phyloP scores from a whole-genome alignment of 371 early-diverging fungal genomes.

The Aphelidium insulamus region DNA sequence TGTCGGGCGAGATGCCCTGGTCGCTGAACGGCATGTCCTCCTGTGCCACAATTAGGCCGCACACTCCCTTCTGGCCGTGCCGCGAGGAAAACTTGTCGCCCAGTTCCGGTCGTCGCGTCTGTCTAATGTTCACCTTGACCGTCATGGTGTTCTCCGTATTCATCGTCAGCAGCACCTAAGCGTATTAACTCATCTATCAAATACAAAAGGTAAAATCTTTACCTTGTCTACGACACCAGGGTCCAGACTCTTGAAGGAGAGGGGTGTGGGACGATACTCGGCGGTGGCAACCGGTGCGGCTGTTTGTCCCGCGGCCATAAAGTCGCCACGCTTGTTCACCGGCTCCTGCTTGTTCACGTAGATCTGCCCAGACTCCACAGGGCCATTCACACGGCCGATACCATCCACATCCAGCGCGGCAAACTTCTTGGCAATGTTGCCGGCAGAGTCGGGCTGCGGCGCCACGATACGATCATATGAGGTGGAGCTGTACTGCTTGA shows the following conservation, averaged over 20 bases:
- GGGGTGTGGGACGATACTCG: conserved; percentile 52
- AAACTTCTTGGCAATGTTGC: conserved; percentile 22
- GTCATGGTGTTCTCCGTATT: conserved; percentile 83
- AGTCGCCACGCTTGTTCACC: conserved; percentile 31
- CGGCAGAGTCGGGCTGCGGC: conserved; percentile 23
- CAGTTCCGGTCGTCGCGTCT: conserved; percentile 93
- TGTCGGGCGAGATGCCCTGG: conserved; percentile 85
- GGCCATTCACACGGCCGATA: conserved; percentile 70
- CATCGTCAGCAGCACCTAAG: conserved; percentile 67
- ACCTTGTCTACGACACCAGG: conserved; percentile 60
- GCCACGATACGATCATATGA: conserved; percentile 67
- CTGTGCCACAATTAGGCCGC: conserved; percentile 89
- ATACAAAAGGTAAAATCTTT: conserved; percentile 7
- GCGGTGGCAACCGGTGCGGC: conserved; percentile 6
- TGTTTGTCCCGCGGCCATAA: conserved; percentile 7
- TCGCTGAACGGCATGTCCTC: conserved; percentile 99
- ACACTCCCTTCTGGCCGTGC: conserved; percentile 99
- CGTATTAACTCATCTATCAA: no score
- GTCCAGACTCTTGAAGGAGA: conserved; percentile 67
- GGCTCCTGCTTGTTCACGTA: conserved; percentile 79
- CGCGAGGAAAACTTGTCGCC: conserved; percentile 99
- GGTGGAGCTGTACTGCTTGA: conserved; percentile 8
- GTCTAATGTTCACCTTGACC: conserved; percentile 86
- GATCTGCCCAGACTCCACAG: conserved; percentile 41
- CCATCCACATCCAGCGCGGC: conserved; percentile 64